A percentile compares a stretch with the other conserved stretches of the same genome.
Evolutionary conservation across 352 stramenopile species (phyloP).

Genomic region (Globisporangium ultimum): DNA sequence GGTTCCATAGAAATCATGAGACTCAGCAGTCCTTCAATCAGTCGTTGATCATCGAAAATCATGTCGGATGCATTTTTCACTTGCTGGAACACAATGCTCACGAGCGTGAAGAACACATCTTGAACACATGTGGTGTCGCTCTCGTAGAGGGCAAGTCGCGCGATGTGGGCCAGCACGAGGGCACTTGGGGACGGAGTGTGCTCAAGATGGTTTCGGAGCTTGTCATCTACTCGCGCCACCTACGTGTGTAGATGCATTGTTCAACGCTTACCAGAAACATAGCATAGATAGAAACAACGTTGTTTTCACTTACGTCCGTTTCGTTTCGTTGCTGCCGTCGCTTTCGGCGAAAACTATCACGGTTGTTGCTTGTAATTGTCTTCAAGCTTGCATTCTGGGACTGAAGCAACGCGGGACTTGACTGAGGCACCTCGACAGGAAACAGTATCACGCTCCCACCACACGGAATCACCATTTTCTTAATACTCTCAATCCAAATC

Average conservation of each 20-base stretch:
- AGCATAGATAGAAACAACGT: background rate
- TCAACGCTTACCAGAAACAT: background rate
- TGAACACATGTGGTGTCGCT: background rate
- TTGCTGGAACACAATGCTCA: slow-evolving; percentile 33
- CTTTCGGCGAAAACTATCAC: background rate
- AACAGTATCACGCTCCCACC: slow-evolving; percentile 11
- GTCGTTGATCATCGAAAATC: background rate
- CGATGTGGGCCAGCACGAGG: slow-evolving; percentile 5
- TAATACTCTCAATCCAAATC: slow-evolving; percentile 16
- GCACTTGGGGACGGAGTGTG: background rate
- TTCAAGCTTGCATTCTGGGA: too few species aligned
- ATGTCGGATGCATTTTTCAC: background rate
- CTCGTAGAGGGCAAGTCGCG: slow-evolving; percentile 6
- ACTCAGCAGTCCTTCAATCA: slow-evolving; percentile 26
- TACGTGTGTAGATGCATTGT: background rate
- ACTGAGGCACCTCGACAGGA: slow-evolving; percentile 13
- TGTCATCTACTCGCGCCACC: slow-evolving; percentile 1
- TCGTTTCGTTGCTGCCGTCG: background rate
- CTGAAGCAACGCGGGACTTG: background rate
- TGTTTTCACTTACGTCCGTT: background rate
- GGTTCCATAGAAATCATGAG: slow-evolving; percentile 22
- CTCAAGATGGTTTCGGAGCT: slow-evolving; percentile 6
- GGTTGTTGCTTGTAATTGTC: too few species aligned
- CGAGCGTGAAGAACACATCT: slow-evolving; percentile 30
- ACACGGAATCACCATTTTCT: slow-evolving; percentile 16